phyloP scores from a whole-genome alignment of 176 grass and related monocot genomes.

The Cymbopogon citratus region DNA sequence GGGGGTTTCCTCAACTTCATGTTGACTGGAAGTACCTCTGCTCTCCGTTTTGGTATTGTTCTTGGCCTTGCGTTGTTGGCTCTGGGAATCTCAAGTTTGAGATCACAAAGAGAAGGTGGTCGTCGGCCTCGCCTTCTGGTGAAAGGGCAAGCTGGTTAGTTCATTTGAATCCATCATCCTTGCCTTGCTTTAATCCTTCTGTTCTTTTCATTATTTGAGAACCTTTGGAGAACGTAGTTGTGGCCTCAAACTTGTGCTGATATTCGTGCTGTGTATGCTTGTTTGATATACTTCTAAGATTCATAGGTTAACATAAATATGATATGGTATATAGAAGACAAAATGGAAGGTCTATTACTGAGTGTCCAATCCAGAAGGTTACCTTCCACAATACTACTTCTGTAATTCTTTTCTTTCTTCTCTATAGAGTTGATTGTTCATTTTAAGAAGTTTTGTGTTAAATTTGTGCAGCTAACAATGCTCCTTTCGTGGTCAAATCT shows the following conservation, averaged over 20 bases:
- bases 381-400: not conserved
- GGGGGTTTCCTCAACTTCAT: constrained; percentile 85
- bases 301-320: not conserved
- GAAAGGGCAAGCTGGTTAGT: constrained; percentile 88
- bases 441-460: too few relatives aligned
- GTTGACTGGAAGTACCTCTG: constrained; percentile 78
- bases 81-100: constrained; percentile 71
- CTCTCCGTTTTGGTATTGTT: constrained; percentile 83
- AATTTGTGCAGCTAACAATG: too few relatives aligned
- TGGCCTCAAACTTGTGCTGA: not conserved
- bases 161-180: constrained; percentile 17
- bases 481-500: too few relatives aligned
- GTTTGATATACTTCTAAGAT: not conserved
- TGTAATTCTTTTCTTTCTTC: not conserved
- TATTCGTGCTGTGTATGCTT: not conserved
- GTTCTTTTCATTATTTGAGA: not conserved
- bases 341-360: not conserved
- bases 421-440: not conserved
- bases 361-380: not conserved
- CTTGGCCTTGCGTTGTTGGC: constrained; percentile 74
- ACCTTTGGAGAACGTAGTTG: not conserved
- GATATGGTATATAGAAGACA: not conserved
- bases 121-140: constrained; percentile 54
- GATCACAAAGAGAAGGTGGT: constrained; percentile 48
- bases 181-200: not conserved